These are phyloP conservation scores for Annona squamosa DNA, from an alignment of 164 flowering plant genomes.

Conservation along the genomic window DNA sequence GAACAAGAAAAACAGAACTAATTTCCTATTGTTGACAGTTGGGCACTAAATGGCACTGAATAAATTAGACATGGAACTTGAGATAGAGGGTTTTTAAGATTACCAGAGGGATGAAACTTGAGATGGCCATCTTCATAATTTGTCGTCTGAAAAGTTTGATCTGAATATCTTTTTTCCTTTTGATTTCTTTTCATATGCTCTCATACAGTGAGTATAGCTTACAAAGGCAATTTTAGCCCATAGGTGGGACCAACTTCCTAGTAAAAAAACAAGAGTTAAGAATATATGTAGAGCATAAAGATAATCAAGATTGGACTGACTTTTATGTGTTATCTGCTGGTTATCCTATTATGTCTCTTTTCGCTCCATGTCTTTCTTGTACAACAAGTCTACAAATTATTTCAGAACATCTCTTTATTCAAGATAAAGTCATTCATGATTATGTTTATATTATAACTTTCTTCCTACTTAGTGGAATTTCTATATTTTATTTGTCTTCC, in stretches of 20 bases:
- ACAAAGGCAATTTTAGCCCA: slow-evolving; percentile 8
- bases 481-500: too few relatives aligned
- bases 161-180: slow-evolving; percentile 2
- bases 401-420: neutral
- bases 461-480: neutral
- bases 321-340: neutral
- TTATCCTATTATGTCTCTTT: neutral
- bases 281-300: neutral
- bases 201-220: neutral
- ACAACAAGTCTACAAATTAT: slow-evolving; percentile 3
- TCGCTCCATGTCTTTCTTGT: neutral
- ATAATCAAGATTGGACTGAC: neutral
- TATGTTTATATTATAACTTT: slow-evolving; percentile 5
- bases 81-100: slow-evolving; percentile 4
- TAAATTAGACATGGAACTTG: too few relatives aligned
- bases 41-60: too few relatives aligned
- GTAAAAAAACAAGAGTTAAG: neutral
- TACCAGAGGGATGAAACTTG: neutral
- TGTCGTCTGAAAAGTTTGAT: slow-evolving; percentile 6
- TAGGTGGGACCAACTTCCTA: neutral
- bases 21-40: too few relatives aligned
- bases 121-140: slow-evolving; percentile 2
- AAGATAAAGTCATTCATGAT: neutral
- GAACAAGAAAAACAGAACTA: too few relatives aligned
- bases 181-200: neutral